Percentiles rank a stretch among this genome's conserved stretches.
phyloP scores from a whole-genome alignment of 2,329 filamentous ascomycete genomes.

The Fusarium devonianum region DNA sequence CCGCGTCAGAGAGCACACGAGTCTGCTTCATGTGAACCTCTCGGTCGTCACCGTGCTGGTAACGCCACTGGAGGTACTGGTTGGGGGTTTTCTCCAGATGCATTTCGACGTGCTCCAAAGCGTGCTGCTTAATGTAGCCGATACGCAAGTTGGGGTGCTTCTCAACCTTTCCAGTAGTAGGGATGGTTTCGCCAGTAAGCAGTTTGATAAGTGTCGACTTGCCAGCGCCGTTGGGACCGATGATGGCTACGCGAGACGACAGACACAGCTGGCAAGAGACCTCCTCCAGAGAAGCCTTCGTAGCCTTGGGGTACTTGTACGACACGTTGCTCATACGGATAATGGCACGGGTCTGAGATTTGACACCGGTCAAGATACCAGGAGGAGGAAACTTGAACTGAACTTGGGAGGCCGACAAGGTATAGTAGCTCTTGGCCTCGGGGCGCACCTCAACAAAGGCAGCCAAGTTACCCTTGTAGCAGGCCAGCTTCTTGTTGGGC shows the following conservation, averaged over 20 bases:
- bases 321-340: conserved; percentile 92
- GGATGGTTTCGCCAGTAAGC: conserved; percentile 89
- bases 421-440: conserved; percentile 98
- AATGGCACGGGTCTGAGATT: conserved; percentile 92
- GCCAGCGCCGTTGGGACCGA: conserved; percentile 95
- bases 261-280: conserved; percentile 88
- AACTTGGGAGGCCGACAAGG: conserved; percentile 83
- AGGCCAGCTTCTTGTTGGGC: conserved; percentile 87
- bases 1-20: conserved; percentile 83
- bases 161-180: conserved; percentile 84
- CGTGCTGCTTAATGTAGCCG: conserved; percentile 99
- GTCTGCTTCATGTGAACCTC: conserved; percentile 99
- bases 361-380: conserved; percentile 92
- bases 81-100: conserved; percentile 99
- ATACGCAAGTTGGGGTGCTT: conserved; percentile 99
- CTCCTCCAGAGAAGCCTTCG: conserved; percentile 86
- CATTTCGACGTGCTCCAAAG: conserved; percentile 99
- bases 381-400: conserved; percentile 99
- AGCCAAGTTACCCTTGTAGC: conserved; percentile 82
- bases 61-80: conserved; percentile 98
- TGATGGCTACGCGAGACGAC: conserved; percentile 93
- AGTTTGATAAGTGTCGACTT: conserved; percentile 99
- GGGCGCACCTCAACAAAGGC: conserved; percentile 89
- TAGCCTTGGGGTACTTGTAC: conserved; percentile 89
- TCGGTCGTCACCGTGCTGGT: conserved; percentile 94